These are phyloP conservation scores for Lumnitzera racemosa DNA, from an alignment of 345 rosid species.

Conservation along the genomic window DNA sequence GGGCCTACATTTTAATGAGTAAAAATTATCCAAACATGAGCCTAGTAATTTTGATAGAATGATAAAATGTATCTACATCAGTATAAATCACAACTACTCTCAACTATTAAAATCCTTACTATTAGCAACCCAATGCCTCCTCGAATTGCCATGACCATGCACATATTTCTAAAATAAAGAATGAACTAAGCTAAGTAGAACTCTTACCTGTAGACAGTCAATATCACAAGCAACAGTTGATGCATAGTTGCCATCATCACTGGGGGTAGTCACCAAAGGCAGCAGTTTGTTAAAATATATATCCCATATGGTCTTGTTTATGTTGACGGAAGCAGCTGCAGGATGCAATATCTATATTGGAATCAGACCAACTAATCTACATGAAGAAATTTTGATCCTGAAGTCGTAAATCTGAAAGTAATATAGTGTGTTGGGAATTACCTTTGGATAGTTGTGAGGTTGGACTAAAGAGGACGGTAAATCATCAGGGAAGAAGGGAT, in stretches of 20 bases:
- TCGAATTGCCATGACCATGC: too few relatives aligned
- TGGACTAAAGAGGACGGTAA: conserved; percentile 42
- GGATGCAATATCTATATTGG: conserved; percentile 49
- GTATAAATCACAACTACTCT: too few relatives aligned
- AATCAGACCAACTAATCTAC: conserved; percentile 2
- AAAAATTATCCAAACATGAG: too few relatives aligned
- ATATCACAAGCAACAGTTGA: conserved; percentile 61
- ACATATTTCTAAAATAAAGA: background rate
- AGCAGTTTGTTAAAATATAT: conserved; percentile 57
- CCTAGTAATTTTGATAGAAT: too few relatives aligned
- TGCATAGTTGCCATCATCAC: conserved; percentile 87
- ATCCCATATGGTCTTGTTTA: conserved; percentile 61
- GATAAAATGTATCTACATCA: too few relatives aligned
- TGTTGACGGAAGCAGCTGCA: conserved; percentile 47
- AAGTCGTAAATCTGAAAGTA: too few relatives aligned
- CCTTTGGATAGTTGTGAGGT: conserved; percentile 36
- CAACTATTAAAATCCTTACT: too few relatives aligned
- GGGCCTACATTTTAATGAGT: conserved; percentile 31
- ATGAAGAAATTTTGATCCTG: too few relatives aligned
- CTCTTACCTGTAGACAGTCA: conserved; percentile 60
- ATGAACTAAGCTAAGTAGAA: background rate
- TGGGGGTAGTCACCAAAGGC: conserved; percentile 52
- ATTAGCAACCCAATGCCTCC: too few relatives aligned
- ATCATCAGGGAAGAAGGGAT: conserved; percentile 64
- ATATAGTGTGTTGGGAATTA: conserved; percentile 8